phyloP scores from a whole-genome alignment of 164 flowering plant genomes.

The Nymphaea colorata region DNA sequence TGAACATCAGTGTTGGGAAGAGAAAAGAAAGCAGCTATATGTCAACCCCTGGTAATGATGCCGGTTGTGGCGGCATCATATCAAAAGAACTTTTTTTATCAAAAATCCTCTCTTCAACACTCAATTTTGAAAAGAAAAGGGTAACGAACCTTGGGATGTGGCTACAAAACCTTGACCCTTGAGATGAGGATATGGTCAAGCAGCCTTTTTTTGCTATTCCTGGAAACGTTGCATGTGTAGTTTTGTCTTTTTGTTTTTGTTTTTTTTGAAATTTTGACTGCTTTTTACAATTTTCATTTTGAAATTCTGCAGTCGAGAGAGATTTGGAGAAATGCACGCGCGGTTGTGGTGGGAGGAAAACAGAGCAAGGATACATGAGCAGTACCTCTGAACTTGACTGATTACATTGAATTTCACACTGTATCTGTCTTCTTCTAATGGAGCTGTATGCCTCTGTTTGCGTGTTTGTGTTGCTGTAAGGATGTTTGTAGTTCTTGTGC shows the following conservation, averaged over 20 bases:
- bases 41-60: too few species aligned
- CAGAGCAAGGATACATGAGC: constrained; percentile 56
- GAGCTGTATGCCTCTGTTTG: neutral
- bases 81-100: too few species aligned
- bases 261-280: neutral
- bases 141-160: too few species aligned
- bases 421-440: neutral
- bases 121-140: too few species aligned
- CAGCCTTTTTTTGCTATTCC: neutral
- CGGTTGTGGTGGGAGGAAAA: constrained; percentile 81
- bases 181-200: neutral
- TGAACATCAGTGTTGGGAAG: too few species aligned
- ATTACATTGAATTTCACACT: too few species aligned
- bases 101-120: too few species aligned
- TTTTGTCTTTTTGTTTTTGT: too few species aligned
- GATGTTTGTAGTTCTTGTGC: neutral
- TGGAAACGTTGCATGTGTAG: too few species aligned
- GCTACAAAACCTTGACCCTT: neutral
- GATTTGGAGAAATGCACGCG: constrained; percentile 70
- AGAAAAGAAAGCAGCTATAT: too few species aligned
- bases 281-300: neutral
- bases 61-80: too few species aligned
- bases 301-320: constrained; percentile 49
- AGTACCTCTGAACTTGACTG: constrained; percentile 33
- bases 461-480: neutral